A percentile compares a stretch with the other conserved stretches of the same genome.
Conservation (phyloP, 129 eudicot species). For the Centrapalus pauciflorus region DNA sequence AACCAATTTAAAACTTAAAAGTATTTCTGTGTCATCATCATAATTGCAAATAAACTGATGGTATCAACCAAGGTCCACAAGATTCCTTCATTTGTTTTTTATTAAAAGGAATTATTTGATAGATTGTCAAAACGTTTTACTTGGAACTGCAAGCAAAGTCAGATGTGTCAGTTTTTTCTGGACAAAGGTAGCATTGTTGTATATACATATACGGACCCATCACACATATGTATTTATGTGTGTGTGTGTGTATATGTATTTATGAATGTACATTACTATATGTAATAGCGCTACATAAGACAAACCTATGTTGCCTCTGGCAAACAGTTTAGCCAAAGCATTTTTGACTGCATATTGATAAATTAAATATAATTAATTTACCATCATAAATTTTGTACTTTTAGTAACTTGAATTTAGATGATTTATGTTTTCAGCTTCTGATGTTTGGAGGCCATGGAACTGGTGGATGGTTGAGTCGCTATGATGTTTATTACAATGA, state of each 20-base stretch:
- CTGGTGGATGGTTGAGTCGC: slow-evolving; percentile 99
- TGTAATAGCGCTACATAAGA: neutral
- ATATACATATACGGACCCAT: no score
- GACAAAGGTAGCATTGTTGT: neutral
- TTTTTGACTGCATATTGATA: neutral
- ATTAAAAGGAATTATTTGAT: neutral
- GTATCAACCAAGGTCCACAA: neutral
- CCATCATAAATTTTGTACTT: neutral
- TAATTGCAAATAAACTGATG: neutral
- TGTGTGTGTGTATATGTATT: neutral
- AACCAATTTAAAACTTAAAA: no score
- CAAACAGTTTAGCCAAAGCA: neutral
- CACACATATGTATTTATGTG: no score
- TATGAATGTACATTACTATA: no score
- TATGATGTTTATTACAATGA: slow-evolving; percentile 92
- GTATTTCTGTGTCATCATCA: neutral
- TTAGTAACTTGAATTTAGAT: neutral
- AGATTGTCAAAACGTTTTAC: neutral
- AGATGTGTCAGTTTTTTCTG: neutral
- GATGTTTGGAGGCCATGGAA: slow-evolving; percentile 97
- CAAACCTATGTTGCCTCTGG: neutral
- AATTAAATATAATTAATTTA: neutral
- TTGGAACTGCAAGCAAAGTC: neutral
- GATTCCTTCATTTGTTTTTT: neutral
- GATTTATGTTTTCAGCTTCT: slow-evolving; percentile 54